These are phyloP conservation scores for Scleromitrula shiraiana DNA, from an alignment of 2,329 filamentous ascomycete genomes.

Conservation along the genomic window DNA sequence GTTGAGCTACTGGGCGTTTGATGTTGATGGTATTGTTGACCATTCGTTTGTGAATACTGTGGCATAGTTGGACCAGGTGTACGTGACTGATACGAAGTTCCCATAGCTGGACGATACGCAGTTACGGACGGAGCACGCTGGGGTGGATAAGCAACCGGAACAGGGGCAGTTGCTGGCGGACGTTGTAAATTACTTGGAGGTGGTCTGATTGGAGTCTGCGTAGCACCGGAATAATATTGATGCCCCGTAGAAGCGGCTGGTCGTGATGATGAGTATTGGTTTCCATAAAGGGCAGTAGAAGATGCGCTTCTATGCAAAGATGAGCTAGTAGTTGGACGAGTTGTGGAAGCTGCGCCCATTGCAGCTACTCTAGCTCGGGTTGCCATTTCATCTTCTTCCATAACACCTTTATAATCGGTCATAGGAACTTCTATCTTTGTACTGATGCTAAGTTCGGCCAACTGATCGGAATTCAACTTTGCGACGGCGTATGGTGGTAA, in stretches of 20 bases:
- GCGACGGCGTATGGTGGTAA: constrained; percentile 49
- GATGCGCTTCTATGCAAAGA: constrained; percentile 22
- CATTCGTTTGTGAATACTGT: constrained; percentile 19
- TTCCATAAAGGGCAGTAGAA: constrained; percentile 26
- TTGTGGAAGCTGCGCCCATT: constrained; percentile 14
- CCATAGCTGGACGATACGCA: constrained; percentile 22
- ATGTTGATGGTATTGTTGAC: constrained; percentile 20
- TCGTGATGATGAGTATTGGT: constrained; percentile 26
- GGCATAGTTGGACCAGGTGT: constrained; percentile 21
- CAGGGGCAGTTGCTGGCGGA: constrained; percentile 22
- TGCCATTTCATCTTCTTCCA: constrained; percentile 44
- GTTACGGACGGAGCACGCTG: constrained; percentile 22
- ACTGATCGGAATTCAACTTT: constrained; percentile 46
- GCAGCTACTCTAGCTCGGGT: constrained; percentile 24
- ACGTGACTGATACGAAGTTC: constrained; percentile 25
- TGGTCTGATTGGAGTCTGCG: constrained; percentile 25
- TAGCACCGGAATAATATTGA: constrained; percentile 10
- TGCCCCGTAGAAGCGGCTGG: constrained; percentile 11
- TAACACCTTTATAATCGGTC: constrained; percentile 41
- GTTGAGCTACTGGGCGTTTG: constrained; percentile 14
- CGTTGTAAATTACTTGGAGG: constrained; percentile 22
- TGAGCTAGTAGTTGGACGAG: constrained; percentile 17
- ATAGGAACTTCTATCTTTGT: constrained; percentile 41
- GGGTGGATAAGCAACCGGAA: constrained; percentile 19
- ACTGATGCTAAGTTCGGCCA: constrained; percentile 46